These are phyloP conservation scores for Aphanomyces euteiches DNA, from an alignment of 352 stramenopile genomes.

Conservation along the genomic window DNA sequence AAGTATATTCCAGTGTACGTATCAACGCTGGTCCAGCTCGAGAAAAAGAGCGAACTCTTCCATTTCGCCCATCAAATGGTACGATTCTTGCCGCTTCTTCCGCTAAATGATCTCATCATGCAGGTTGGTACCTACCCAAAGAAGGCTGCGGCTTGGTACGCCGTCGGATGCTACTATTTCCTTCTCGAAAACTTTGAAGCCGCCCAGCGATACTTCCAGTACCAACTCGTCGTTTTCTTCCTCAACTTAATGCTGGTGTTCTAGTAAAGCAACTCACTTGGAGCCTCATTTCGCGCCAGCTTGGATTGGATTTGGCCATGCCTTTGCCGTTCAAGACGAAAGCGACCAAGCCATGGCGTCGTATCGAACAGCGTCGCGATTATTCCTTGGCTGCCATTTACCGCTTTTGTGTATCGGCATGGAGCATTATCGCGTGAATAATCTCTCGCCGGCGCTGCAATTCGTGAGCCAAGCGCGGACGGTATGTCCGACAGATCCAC, in stretches of 20 bases:
- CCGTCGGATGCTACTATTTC: slow-evolving; percentile 96
- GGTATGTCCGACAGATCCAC: slow-evolving; percentile 86
- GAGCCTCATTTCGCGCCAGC: slow-evolving; percentile 91
- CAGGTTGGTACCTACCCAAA: slow-evolving; percentile 92
- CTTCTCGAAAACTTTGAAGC: slow-evolving; percentile 91
- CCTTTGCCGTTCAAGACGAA: slow-evolving; percentile 96
- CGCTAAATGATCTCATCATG: slow-evolving; percentile 81
- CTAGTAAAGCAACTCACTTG: slow-evolving; percentile 86
- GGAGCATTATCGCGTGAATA: slow-evolving; percentile 97
- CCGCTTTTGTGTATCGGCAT: slow-evolving; percentile 96
- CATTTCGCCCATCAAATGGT: slow-evolving; percentile 94
- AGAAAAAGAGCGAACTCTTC: slow-evolving; percentile 93
- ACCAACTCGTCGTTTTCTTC: slow-evolving; percentile 32
- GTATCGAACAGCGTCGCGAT: slow-evolving; percentile 91
- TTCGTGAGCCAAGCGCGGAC: slow-evolving; percentile 87
- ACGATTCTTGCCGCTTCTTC: slow-evolving; percentile 83
- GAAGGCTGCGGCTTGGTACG: slow-evolving; percentile 92
- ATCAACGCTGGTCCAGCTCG: slow-evolving; percentile 87
- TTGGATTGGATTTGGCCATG: slow-evolving; percentile 96
- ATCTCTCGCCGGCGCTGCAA: slow-evolving; percentile 91
- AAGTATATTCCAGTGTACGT: slow-evolving; percentile 82
- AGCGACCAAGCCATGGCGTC: slow-evolving; percentile 96
- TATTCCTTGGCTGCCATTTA: slow-evolving; percentile 92
- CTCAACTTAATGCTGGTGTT: background rate
- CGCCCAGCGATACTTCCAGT: slow-evolving; percentile 95